Evolutionary conservation across 2,329 filamentous ascomycete genomes (phyloP).

Genomic region (Pestalotiopsis sp.): DNA sequence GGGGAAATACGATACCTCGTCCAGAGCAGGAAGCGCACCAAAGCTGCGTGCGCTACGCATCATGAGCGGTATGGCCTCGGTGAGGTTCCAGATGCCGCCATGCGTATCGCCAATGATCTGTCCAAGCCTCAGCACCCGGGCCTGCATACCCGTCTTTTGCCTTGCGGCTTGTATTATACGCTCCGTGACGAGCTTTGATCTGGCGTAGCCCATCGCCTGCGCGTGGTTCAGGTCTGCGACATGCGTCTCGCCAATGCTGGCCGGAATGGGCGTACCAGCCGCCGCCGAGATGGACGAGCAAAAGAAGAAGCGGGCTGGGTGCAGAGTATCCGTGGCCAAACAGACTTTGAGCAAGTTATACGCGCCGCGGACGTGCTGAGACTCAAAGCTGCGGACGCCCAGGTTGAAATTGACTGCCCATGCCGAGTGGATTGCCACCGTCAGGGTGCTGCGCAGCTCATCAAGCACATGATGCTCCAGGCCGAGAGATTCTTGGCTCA

Average conservation of each 20-base stretch:
- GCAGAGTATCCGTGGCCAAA: conserved; percentile 30
- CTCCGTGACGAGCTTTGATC: conserved; percentile 52
- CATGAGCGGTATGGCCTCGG: conserved; percentile 52
- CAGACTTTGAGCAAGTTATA: conserved; percentile 47
- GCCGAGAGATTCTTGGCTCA: conserved; percentile 42
- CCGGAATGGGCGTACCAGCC: conserved; percentile 38
- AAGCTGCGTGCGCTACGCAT: conserved; percentile 47
- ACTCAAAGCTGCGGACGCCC: conserved; percentile 48
- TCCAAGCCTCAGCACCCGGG: conserved; percentile 41
- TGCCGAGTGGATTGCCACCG: conserved; percentile 50
- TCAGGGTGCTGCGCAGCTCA: conserved; percentile 34
- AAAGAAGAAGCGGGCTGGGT: conserved; percentile 44
- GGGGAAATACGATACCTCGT: conserved; percentile 29
- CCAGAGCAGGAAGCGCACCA: conserved; percentile 46
- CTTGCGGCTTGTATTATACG: conserved; percentile 40
- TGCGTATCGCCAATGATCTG: conserved; percentile 51
- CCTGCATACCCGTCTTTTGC: conserved; percentile 30
- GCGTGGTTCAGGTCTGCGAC: conserved; percentile 39
- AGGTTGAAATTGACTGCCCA: conserved; percentile 61
- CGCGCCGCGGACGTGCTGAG: conserved; percentile 45
- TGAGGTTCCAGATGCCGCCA: conserved; percentile 50
- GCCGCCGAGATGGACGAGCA: conserved; percentile 47
- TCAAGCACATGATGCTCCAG: conserved; percentile 30
- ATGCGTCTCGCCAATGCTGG: conserved; percentile 37
- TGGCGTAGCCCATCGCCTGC: conserved; percentile 53